Conservation (phyloP, 2,329 filamentous ascomycete genomes). For the Alternaria brassicae region DNA sequence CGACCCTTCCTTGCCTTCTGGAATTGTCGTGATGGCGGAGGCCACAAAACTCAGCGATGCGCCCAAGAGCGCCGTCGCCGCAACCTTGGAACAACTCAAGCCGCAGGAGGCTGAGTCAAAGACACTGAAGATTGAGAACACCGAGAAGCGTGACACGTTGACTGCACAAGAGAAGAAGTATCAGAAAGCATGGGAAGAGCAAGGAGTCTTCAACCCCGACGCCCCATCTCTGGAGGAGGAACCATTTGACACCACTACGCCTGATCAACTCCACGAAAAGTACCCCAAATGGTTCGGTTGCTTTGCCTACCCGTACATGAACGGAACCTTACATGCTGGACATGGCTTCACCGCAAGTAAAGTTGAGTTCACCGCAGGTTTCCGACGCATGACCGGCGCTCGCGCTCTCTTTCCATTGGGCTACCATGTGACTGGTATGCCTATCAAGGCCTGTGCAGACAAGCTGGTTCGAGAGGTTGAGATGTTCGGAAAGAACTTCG, state of each 20-base stretch:
- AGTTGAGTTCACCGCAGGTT: conserved; percentile 88
- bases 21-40: conserved; percentile 40
- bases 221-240: conserved; percentile 81
- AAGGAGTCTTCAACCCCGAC: conserved; percentile 81
- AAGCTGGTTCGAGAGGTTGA: conserved; percentile 90
- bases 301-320: conserved; percentile 67
- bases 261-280: conserved; percentile 77
- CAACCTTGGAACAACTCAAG: conserved; percentile 62
- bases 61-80: conserved; percentile 56
- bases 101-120: conserved; percentile 63
- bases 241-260: conserved; percentile 74
- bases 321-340: conserved; percentile 74
- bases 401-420: conserved; percentile 86
- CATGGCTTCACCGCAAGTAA: conserved; percentile 93
- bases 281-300: conserved; percentile 91
- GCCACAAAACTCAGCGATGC: conserved; percentile 35
- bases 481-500: conserved; percentile 86
- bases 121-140: conserved; percentile 73
- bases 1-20: conserved; percentile 1
- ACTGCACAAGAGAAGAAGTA: conserved; percentile 90
- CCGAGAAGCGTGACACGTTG: conserved; percentile 84
- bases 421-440: conserved; percentile 95
- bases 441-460: conserved; percentile 93
- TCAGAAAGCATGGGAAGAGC: conserved; percentile 81
- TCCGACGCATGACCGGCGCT: conserved; percentile 90